Evolutionary conservation across 2,329 filamentous ascomycete genomes (phyloP).

Genomic region (Fusarium luffae): DNA sequence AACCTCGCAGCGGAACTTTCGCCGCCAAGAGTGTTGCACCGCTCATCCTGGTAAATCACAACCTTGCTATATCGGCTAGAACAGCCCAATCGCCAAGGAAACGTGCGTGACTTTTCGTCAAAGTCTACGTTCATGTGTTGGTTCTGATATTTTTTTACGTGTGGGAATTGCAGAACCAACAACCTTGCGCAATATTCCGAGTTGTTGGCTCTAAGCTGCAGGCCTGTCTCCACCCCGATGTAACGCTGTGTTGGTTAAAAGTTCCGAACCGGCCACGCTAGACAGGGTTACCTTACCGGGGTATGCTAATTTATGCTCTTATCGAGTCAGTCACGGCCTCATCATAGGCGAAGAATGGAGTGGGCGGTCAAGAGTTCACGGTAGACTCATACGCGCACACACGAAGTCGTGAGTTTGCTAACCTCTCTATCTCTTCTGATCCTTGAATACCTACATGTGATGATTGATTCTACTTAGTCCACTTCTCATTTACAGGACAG

Average conservation of each 20-base stretch:
- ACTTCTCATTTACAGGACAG: no score
- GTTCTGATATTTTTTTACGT: not conserved
- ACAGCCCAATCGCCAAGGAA: not conserved
- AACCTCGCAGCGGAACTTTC: no score
- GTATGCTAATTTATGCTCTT: not conserved
- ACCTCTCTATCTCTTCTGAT: no score
- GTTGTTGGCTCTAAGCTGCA: not conserved
- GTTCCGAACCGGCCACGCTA: not conserved
- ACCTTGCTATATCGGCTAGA: not conserved
- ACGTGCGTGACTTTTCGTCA: not conserved
- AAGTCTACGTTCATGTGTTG: not conserved
- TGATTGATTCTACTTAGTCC: no score
- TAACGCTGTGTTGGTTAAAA: not conserved
- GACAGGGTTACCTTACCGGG: not conserved
- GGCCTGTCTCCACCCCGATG: not conserved
- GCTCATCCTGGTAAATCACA: no score
- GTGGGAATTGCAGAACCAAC: not conserved
- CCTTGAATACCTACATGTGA: no score
- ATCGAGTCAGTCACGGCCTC: no score
- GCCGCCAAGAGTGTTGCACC: no score
- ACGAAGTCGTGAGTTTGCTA: no score
- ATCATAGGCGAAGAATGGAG: no score
- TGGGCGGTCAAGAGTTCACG: no score
- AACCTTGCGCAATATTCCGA: not conserved
- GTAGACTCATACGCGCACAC: no score